Base-by-base conservation (phyloP, 2,329 filamentous ascomycete species). In the Scleromitrula shiraiana region DNA sequence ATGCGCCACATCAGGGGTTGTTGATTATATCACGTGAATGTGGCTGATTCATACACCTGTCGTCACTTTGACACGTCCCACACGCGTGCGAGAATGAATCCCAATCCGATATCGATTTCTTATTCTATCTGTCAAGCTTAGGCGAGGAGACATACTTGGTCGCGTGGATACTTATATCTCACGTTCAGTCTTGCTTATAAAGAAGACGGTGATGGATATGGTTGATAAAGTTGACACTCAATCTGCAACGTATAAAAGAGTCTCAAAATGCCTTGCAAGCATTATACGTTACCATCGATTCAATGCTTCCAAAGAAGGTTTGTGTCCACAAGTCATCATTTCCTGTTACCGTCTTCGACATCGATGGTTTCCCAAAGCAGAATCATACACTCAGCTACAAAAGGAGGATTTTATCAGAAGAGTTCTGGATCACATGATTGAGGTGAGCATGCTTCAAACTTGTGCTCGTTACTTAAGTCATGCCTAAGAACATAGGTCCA, bases 281-380 rank as follows among this genome's bases (percentile, higher is more conserved):
- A 47, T 36, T 7, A 47, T 47, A 23, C 45, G 45, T 5, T 39
- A 24, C 12, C 45, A 41, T 27, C 45, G 32, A 35, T 27, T 37
- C n/a, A 47, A 41, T 47, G 20, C 45, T 14, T 47, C 45, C 10
- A 36, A 36, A 41, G 45, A 47, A 23, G 45, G 37, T 24, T 36
- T 47, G 29, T 47, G 45, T 22, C 45, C 45, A 2, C 45, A 47
- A 41, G 32, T 47, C 17, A 47, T 47, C 6, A 47, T 47, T 2
- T 47, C 37, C 22, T 47, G 32, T 32, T 47, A 47, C 14, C 23
- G 27, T 22, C 35, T 30, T 35, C 37, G 45, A 7, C 45, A 47
- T 5, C 26, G 37, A 29, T 47, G 37, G 37, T 23, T 26, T 17
- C 27, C 45, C n/a, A 36, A 27, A 39, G 45, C 45, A n/a, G 23